Conservation (phyloP, 1,284 basidiomycete genomes). For the Microbotryum saponariae region DNA sequence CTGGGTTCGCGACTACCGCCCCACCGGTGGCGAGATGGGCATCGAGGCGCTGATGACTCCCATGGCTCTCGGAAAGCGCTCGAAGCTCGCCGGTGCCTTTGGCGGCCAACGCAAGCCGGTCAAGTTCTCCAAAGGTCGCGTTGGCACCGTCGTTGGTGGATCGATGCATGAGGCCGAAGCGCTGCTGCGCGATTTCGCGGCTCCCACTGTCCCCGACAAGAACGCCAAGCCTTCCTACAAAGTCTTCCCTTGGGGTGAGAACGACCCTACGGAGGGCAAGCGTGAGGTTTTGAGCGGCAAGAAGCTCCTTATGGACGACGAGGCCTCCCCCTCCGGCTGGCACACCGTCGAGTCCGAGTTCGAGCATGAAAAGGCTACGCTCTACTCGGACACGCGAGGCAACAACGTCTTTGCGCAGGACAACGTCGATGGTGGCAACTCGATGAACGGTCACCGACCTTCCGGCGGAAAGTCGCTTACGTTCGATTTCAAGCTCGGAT, state of each 20-base stretch:
- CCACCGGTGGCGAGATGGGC: constrained; percentile 39
- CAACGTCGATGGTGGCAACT: constrained; percentile 76
- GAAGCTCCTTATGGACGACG: constrained; percentile 25
- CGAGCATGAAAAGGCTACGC: constrained; percentile 44
- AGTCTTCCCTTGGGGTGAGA: constrained; percentile 35
- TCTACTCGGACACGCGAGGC: constrained; percentile 72
- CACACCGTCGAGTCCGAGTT: constrained; percentile 51
- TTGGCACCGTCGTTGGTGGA: constrained; percentile 3
- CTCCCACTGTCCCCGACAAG: neutral
- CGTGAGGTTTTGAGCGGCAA: constrained; percentile 28
- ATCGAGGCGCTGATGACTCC: constrained; percentile 31
- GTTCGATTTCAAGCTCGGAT: constrained; percentile 65
- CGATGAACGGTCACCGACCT: constrained; percentile 73
- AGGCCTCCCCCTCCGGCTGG: constrained; percentile 72
- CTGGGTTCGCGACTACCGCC: constrained; percentile 35
- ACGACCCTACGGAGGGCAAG: constrained; percentile 33
- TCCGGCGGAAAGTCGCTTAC: constrained; percentile 50
- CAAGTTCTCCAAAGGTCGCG: constrained; percentile 3
- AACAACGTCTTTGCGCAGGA: constrained; percentile 87
- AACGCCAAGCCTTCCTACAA: constrained; percentile 27
- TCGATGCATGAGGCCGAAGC: constrained; percentile 17
- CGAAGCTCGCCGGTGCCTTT: constrained; percentile 1
- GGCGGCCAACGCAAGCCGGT: constrained; percentile 6
- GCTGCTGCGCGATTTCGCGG: neutral
- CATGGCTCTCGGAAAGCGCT: neutral